These are phyloP conservation scores for Phalaenopsis aphrodite DNA, from an alignment of 106 monocot species.

Conservation along the genomic window DNA sequence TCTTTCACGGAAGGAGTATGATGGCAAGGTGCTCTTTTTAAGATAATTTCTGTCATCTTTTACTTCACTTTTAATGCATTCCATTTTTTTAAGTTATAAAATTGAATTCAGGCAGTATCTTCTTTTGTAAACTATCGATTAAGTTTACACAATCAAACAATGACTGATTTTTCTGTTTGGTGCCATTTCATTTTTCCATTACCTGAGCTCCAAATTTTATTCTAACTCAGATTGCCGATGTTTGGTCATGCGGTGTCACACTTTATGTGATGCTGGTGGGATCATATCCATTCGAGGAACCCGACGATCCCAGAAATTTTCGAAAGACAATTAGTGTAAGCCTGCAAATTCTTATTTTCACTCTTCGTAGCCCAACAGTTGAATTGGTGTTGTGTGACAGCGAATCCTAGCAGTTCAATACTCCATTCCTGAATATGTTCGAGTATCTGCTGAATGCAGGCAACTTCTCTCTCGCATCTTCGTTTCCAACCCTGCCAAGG, in stretches of 20 bases:
- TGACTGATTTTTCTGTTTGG: background rate
- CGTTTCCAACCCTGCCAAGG: slow-evolving; percentile 70
- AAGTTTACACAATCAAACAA: background rate
- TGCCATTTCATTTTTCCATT: background rate
- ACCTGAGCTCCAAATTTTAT: background rate
- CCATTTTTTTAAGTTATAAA: background rate
- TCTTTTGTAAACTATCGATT: background rate
- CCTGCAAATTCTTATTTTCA: background rate
- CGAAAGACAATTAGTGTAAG: slow-evolving; percentile 74
- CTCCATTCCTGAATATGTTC: slow-evolving; percentile 74
- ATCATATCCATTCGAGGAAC: slow-evolving; percentile 93
- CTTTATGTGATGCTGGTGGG: slow-evolving; percentile 95
- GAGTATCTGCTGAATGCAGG: slow-evolving; percentile 60
- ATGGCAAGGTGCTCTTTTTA: slow-evolving; percentile 62
- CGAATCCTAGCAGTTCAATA: slow-evolving; percentile 73
- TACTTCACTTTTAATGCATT: background rate
- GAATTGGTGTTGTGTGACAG: slow-evolving; percentile 21
- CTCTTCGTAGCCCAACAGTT: background rate
- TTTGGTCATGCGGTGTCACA: slow-evolving; percentile 98
- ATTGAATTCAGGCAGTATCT: background rate
- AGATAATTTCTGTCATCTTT: background rate
- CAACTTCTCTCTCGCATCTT: slow-evolving; percentile 83
- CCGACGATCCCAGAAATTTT: slow-evolving; percentile 77
- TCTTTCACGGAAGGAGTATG: slow-evolving; percentile 66
- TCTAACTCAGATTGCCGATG: slow-evolving; percentile 77